Evolutionary conservation across 2,329 filamentous ascomycete genomes (phyloP), one percentile per base, ranked within the genome.

Genomic region (Byssochlamys sp.): DNA sequence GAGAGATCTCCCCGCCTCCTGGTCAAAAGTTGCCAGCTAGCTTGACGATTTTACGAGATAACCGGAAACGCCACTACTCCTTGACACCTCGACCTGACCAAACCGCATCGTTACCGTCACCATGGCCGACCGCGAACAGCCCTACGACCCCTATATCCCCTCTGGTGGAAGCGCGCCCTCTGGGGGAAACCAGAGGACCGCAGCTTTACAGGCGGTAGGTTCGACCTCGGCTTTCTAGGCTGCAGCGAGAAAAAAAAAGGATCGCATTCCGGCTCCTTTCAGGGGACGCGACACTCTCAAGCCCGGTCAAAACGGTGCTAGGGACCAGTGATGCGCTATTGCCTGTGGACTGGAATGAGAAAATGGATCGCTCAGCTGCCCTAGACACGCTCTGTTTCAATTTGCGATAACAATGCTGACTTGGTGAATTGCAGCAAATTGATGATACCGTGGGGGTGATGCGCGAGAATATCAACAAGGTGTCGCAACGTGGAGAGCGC

Each of bases 381-480:
- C 39, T 45, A 45, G 39, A 45, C 24, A 3, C 7, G 29, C 29
- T 19, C 14, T 45, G 7, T 4, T 24, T 3, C 19, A 19, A 51
- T 19, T 33, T 52, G n/a, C 14, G 54, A 50, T 57, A 55, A 31
- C 49, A 53, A 54, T 56, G 63, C 65, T 69, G 59, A 69, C 62
- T 54, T 57, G 49, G 57, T 55, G 33, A 52, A n/a, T 7, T 29
- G 56, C 73, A 99, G 94, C 89, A 97, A 95, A 96, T 99, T 76
- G 88, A 97, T 75, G 89, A 91, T 71, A 96, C 92, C 55, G 90
- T 96, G 68, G 87, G 87, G 71, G 89, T 94, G 65, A 96, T 99
- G 92, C 86, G 89, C 69, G 87, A 96, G 75, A 99, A 99, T 80
- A 95, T 99, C 81, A 91, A 91, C 80, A 95, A 94, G 77, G 90